Evolutionary conservation across 2,329 filamentous ascomycete species (phyloP).

Genomic region (Penicillium sp.): DNA sequence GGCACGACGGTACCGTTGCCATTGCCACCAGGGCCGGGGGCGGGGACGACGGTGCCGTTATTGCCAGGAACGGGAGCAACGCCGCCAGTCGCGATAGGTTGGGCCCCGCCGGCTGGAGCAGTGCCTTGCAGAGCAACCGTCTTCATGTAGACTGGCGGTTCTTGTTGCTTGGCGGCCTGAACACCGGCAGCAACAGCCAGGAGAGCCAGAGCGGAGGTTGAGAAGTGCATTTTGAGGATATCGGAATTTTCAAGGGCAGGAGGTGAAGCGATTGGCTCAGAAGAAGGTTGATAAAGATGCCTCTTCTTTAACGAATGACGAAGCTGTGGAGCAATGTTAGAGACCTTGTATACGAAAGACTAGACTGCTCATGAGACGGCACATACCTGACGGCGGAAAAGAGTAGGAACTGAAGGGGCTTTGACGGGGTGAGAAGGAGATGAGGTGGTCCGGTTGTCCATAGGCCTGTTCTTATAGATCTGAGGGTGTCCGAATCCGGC

Average conservation of each 20-base stretch:
- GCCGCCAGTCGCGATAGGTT: constrained; percentile 16
- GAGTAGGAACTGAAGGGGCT: constrained; percentile 6
- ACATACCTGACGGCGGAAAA: constrained; percentile 8
- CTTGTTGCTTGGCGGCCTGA: constrained; percentile 9
- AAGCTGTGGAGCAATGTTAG: constrained; percentile 12
- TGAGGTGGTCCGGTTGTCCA: neutral
- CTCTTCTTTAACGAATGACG: constrained; percentile 21
- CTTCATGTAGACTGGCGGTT: constrained; percentile 14
- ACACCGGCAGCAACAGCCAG: constrained; percentile 16
- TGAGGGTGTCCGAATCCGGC: constrained; percentile 17
- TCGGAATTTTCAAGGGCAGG: neutral
- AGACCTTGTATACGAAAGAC: neutral
- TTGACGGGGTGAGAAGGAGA: neutral
- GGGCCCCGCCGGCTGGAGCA: constrained; percentile 10
- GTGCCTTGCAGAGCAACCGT: constrained; percentile 2
- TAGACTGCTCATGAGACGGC: neutral
- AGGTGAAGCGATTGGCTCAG: constrained; percentile 15
- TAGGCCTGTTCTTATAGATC: constrained; percentile 18
- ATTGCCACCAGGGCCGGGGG: constrained; percentile 1
- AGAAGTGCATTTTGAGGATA: constrained; percentile 25
- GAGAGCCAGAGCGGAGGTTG: constrained; percentile 14
- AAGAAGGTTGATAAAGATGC: neutral
- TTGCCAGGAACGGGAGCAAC: constrained; percentile 6
- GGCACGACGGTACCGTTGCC: neutral
- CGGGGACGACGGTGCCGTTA: neutral